These are phyloP conservation scores for Capronia coronata DNA, from an alignment of 2,329 filamentous ascomycete genomes.

Conservation along the genomic window DNA sequence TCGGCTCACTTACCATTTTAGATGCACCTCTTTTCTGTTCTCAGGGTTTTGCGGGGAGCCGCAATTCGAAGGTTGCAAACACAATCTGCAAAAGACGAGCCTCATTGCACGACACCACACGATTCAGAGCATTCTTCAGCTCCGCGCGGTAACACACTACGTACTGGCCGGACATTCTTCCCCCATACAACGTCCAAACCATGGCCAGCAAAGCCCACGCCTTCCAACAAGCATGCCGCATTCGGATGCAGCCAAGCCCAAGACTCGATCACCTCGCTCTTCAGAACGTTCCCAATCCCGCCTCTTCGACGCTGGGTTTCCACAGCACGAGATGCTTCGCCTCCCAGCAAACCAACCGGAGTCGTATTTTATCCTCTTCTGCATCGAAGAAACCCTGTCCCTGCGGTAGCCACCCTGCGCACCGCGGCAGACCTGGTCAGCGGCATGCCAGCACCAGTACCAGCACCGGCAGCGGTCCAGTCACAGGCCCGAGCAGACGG, in stretches of 20 bases:
- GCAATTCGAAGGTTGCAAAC: no score
- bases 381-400: not conserved
- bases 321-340: not conserved
- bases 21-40: no score
- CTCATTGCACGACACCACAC: no score
- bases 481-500: slow-evolving; percentile 48
- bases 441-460: slow-evolving; percentile 23
- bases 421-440: not conserved
- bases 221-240: slow-evolving; percentile 25
- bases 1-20: no score
- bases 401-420: not conserved
- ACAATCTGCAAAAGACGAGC: no score
- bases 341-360: not conserved
- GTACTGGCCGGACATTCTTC: no score
- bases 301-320: not conserved
- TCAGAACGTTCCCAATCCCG: not conserved
- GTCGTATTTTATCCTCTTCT: not conserved
- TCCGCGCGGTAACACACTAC: no score
- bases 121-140: no score
- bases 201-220: slow-evolving; percentile 19
- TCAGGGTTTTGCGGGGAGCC: no score
- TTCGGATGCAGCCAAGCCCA: not conserved
- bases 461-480: not conserved
- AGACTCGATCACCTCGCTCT: not conserved
- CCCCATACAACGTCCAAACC: no score